Evolutionary conservation across 1,139 yeast species (phyloP), one percentile per base, ranked within the genome.

Genomic region (Meyerozyma athensensis): DNA sequence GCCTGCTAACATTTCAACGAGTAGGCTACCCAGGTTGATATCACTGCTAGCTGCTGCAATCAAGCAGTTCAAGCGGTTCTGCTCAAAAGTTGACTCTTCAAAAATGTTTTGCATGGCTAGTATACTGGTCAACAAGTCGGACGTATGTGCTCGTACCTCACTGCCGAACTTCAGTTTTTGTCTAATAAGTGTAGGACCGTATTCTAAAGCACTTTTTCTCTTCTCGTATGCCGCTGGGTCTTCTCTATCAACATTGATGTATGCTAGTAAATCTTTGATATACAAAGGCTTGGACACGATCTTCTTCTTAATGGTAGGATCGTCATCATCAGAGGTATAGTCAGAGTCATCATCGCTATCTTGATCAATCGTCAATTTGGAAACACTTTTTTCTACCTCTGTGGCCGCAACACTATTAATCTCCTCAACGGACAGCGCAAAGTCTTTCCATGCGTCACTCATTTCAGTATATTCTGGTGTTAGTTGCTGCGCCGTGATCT

Each of bases 181-280:
- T 21, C 78, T 55, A 7, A 83, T 65, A 37, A 83, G 62, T 2
- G 70, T 68, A 0, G 86, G 75, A 0, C 82, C 86, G 14, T 56
- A 43, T 2, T 52, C 50, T n/a, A 81, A 63, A 0, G 84, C 86
- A 7, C 70, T 42, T 30, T 60, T 54, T 23, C 65, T 68, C 61
- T 75, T 79, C 24, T 77, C 81, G 46, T 65, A 74, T 0, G 81
- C 74, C 36, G 63, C 58, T 2, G 63, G 58, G 34, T 65, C 67
- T 19, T 66, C 66, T 1, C 63, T 46, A 37, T 78, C 81, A 0
- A 63, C 51, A 8, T 54, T 52, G 12, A 84, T 53, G 45, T 81
- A 83, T 7, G 61, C 60, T n/a, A 81, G 45, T n/a, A 83, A 58
- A 36, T 80, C 86, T 42, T 77, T 75, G 20, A 84, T 62, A 48